Evolutionary conservation across 2,329 filamentous ascomycete species (phyloP).

Genomic region (Pseudogymnoascus sp.): DNA sequence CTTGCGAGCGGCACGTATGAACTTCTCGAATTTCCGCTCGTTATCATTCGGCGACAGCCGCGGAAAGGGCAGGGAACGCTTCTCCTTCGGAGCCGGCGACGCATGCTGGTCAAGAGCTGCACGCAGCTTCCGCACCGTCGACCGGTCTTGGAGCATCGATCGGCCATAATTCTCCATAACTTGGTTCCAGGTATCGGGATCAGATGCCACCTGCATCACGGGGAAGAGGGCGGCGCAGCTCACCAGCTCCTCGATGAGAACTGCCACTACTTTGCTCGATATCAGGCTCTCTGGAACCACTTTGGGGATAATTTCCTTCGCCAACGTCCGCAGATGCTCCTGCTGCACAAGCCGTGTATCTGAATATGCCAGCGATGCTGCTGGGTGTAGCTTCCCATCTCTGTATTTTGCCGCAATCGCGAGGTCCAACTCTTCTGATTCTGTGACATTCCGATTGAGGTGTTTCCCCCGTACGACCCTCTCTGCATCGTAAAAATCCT

Average conservation of each 20-base stretch:
- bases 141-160: constrained; percentile 85
- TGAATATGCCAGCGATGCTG: constrained; percentile 71
- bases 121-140: constrained; percentile 83
- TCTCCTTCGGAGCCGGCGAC: constrained; percentile 61
- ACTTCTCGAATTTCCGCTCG: constrained; percentile 88
- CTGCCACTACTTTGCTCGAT: constrained; percentile 70
- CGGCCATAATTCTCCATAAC: constrained; percentile 83
- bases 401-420: constrained; percentile 93
- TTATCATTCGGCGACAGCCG: constrained; percentile 73
- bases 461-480: constrained; percentile 77
- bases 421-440: constrained; percentile 90
- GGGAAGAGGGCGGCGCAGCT: constrained; percentile 84
- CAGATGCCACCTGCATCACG: constrained; percentile 67
- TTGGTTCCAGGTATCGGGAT: constrained; percentile 97
- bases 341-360: constrained; percentile 82
- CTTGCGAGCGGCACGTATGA: constrained; percentile 80
- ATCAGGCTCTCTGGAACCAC: constrained; percentile 66
- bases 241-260: constrained; percentile 81
- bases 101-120: constrained; percentile 92
- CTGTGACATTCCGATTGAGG: constrained; percentile 80
- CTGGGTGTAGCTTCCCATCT: constrained; percentile 79
- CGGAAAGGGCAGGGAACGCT: constrained; percentile 62
- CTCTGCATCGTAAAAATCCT: constrained; percentile 86
- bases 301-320: constrained; percentile 61
- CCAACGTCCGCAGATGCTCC: constrained; percentile 72